Base-by-base conservation (phyloP, 345 rosid species). In the Camelina sativa region DNA sequence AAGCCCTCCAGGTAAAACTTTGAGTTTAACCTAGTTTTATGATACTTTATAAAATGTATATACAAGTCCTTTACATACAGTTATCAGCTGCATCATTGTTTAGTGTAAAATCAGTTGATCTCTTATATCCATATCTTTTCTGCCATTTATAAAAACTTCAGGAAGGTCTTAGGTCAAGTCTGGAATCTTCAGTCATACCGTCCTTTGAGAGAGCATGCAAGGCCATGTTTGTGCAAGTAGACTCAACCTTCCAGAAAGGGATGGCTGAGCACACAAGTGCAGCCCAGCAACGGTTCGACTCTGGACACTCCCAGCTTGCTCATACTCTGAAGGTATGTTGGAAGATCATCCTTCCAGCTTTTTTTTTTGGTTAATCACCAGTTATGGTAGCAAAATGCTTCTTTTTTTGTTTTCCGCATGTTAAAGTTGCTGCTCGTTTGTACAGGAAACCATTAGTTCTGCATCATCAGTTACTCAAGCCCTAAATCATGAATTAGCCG, bases 171-270 rank as follows among this genome's bases (percentile, higher is more conserved):
- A 94, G 81, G 83, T 82, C 83, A 38, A 69, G 85, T 78, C 60
- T 94, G 64, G 96, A 90, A 82, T 82, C 90, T 60, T 92, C 89
- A 22, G 72, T 90, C 62, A 77, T 90, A 67, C 99, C 99, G 79
- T 87, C 97, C 67, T 94, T 94, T 83, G 97, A 94, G 82, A 87
- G 73, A 83, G 84, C 97, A 15, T 94, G 96, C 84, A 88, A 86
- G 83, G 83, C 89, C 40, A 86, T 92, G 97, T 94, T 94, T 82
- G 96, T 86, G 53, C 97, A 94, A 85, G 84, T 94, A 1, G 95
- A 94, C 83, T 72, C 89, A 30, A 73, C 96, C 20, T 92, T 94
- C 65, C 93, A 85, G 81, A 88, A 85, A 78, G 97, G 96, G 80
- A 82, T 94, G 69, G 65, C 76, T 19, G 93, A 92, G 73, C 97